Evolutionary conservation across 108 stramenopile genomes (phyloP), one percentile per base, ranked within the genome.

Genomic region (Parmales sp.): DNA sequence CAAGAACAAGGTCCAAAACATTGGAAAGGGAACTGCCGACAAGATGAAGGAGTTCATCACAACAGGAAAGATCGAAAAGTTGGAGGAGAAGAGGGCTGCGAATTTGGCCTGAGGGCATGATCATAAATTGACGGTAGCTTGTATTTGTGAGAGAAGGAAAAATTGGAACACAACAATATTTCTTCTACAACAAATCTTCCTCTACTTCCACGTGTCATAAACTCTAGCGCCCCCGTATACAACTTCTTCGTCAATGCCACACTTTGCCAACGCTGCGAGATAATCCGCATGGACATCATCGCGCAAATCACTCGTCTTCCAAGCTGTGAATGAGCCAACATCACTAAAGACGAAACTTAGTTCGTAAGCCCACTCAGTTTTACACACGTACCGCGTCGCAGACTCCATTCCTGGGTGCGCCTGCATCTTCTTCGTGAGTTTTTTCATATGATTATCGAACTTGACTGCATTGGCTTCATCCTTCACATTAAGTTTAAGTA

Each of bases 31-130:
- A 8, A 43, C 41, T 43, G 41, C 41, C 8, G 41, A 43, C 41
- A 43, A 43, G 41, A 43, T 43, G 41, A 43, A 43, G 41, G 41
- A 43, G 41, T 43, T 43, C 41, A 11, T 43, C 11, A 8, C 8
- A 16, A 43, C 41, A 43, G 41, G 41, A 8, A 43, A 8, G 16
- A 11, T 8, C 41, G 41, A 8, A 11, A 43, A 43, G 41, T 16
- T 43, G 11, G 41, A 43, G 41, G 41, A 43, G 41, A 43, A 43
- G 41, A 43, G 41, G 41, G 41, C 41, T 43, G 41, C 41, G 8
- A 16, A 8, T 69, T 69, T 23, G 72, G 37, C 13, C 48, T 74
- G 38, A 74, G 72, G 28, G n/a, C n/a, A n/a, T n/a, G n/a, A n/a
- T n/a, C n/a, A n/a, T n/a, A n/a, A n/a, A n/a, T n/a, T n/a, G n/a